phyloP scores from a whole-genome alignment of 345 rosid genomes.

The Brassica rapa region DNA sequence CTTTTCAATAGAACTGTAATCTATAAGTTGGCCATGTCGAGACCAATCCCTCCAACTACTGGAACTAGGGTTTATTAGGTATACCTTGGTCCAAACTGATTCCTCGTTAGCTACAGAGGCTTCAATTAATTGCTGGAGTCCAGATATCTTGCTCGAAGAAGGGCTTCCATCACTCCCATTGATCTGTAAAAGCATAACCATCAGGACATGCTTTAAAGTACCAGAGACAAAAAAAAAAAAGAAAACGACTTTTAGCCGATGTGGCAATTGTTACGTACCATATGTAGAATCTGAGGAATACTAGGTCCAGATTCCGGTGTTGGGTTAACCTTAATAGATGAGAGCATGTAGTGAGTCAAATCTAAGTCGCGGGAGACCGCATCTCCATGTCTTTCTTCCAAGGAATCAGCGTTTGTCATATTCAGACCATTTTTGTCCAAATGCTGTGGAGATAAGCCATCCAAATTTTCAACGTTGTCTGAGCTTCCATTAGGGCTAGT shows the following conservation, averaged over 20 bases:
- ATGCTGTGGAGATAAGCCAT: constrained; percentile 52
- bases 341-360: constrained; percentile 50
- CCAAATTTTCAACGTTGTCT: constrained; percentile 51
- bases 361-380: constrained; percentile 52
- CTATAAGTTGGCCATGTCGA: neutral
- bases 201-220: constrained; percentile 8
- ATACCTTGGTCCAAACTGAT: constrained; percentile 80
- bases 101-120: constrained; percentile 74
- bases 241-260: constrained; percentile 11
- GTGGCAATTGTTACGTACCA: constrained; percentile 52
- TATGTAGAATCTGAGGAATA: constrained; percentile 94
- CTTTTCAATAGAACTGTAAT: neutral
- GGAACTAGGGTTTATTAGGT: constrained; percentile 22
- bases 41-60: constrained; percentile 19
- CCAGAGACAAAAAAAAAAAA: neutral
- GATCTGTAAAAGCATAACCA: constrained; percentile 52
- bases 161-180: constrained; percentile 66
- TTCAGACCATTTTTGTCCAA: constrained; percentile 58
- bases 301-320: constrained; percentile 71
- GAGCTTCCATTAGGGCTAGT: constrained; percentile 49
- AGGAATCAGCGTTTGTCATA: constrained; percentile 46
- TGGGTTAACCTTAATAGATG: constrained; percentile 57
- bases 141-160: constrained; percentile 60
- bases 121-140: constrained; percentile 79
- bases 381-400: constrained; percentile 39